Percentiles rank a stretch among this genome's conserved stretches.
These are phyloP conservation scores for Talaromyces amestolkiae DNA, from an alignment of 2,329 filamentous ascomycete genomes.

Conservation along the genomic window DNA sequence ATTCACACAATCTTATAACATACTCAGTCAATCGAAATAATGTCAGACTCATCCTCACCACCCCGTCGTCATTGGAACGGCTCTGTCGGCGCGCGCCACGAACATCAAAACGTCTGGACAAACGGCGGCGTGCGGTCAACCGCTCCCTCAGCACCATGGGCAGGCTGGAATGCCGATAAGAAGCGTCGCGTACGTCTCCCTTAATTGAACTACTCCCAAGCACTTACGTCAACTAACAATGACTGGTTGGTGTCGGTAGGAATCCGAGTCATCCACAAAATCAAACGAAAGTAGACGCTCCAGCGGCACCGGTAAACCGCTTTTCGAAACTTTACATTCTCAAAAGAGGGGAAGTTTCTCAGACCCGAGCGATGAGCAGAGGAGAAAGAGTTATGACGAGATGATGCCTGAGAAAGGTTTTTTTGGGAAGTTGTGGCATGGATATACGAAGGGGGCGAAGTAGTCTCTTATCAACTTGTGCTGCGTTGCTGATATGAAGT, in stretches of 20 bases:
- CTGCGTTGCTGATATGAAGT: neutral
- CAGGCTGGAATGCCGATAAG: slow-evolving; percentile 22
- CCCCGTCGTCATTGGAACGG: slow-evolving; percentile 38
- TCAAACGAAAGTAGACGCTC: slow-evolving; percentile 19
- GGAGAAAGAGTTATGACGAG: slow-evolving; percentile 48
- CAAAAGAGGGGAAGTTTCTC: slow-evolving; percentile 17
- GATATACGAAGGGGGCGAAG: slow-evolving; percentile 33
- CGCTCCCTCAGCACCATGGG: slow-evolving; percentile 25
- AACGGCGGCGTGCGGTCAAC: slow-evolving; percentile 31
- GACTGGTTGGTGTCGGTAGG: neutral
- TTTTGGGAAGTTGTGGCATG: slow-evolving; percentile 43
- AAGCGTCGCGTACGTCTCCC: slow-evolving; percentile 28
- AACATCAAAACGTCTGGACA: slow-evolving; percentile 39
- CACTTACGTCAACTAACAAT: neutral
- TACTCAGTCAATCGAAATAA: neutral
- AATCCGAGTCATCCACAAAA: slow-evolving; percentile 24
- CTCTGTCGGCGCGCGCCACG: slow-evolving; percentile 32
- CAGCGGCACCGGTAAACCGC: neutral
- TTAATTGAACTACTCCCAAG: no score
- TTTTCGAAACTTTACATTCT: slow-evolving; percentile 12
- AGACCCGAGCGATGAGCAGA: slow-evolving; percentile 27
- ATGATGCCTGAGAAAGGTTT: slow-evolving; percentile 35
- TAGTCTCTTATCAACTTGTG: neutral
- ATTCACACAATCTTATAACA: neutral
- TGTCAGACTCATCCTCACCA: slow-evolving; percentile 13